Base-by-base conservation (phyloP, 2,329 filamentous ascomycete species). In the Penicillium sp. region DNA sequence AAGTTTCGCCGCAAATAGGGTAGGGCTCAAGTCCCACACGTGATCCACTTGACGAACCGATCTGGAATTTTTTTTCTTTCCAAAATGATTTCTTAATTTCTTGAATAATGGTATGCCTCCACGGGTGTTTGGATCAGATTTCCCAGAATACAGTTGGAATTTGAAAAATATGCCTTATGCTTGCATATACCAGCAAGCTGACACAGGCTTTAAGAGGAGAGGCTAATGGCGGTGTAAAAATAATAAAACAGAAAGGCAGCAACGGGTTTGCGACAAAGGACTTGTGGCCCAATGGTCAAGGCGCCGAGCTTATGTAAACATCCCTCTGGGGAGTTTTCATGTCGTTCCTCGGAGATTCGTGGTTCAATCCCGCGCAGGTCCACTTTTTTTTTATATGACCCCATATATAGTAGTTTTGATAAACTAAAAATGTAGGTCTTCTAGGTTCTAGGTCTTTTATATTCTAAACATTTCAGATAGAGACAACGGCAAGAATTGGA, bases 271-370 rank as follows among this genome's bases (percentile, higher is more conserved):
- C 42, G 12, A 45, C 28, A 3, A 1, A 22, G 42, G 42, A 45
- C 42, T 28, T 45, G 42, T 45, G 28, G 42, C 42, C 42, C 12
- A 45, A 45, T 45, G 42, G 42, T 44, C 1, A 44, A 19, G 42
- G 42, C 42, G 42, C 42, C 42, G 42, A 45, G 42, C 42, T 45
- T 45, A 45, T 45, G 42, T 45, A 45, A 45, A 45, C 42, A 45
- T 31, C 17, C 28, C 25, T 3, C 5, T 8, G 1, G 28, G 28
- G 28, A 33, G 28, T 33, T 33, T 31, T 14, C 42, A 45, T 45
- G 42, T 5, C 17, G 1, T 45, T 45, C 42, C 42, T 45, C 42
- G 42, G 42, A 45, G 42, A 45, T 45, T 45, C 42, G 42, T 45
- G 42, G 28, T 45, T 45, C 42, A 45, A 45, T 45, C 42, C 42